Evolutionary conservation across 2,329 filamentous ascomycete species (phyloP).

Genomic region (Cercospora janseana): DNA sequence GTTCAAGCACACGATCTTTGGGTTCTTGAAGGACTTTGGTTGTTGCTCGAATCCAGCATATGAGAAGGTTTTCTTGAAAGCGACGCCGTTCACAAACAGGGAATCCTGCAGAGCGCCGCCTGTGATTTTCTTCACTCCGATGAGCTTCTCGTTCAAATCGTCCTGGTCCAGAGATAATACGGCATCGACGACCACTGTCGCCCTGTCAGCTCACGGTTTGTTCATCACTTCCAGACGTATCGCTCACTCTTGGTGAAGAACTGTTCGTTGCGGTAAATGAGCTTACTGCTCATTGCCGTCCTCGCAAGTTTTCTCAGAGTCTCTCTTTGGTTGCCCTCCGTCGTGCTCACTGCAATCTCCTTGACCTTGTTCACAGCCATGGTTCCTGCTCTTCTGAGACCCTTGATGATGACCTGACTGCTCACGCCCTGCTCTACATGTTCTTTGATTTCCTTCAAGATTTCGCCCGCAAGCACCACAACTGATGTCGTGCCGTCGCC

Average conservation of each 20-base stretch:
- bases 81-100: constrained; percentile 94
- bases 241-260: constrained; percentile 94
- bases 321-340: constrained; percentile 78
- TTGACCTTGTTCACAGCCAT: constrained; percentile 99
- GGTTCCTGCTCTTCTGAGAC: constrained; percentile 76
- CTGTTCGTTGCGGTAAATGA: constrained; percentile 93
- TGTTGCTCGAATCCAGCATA: constrained; percentile 99
- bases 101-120: constrained; percentile 95
- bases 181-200: constrained; percentile 90
- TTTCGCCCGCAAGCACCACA: constrained; percentile 94
- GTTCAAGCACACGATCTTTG: constrained; percentile 95
- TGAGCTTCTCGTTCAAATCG: constrained; percentile 95
- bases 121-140: constrained; percentile 97
- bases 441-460: constrained; percentile 94
- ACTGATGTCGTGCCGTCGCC: constrained; percentile 97
- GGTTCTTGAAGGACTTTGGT: constrained; percentile 89
- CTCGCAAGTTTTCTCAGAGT: constrained; percentile 85
- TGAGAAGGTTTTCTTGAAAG: constrained; percentile 99
- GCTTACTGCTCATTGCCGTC: constrained; percentile 98
- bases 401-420: constrained; percentile 97
- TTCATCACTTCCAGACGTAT: neutral
- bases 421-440: constrained; percentile 95
- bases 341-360: constrained; percentile 87
- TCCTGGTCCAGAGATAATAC: constrained; percentile 94
- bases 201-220: constrained; percentile 33